Base-by-base conservation (phyloP, 2,329 filamentous ascomycete genomes). In the Podosphaera xanthii region DNA sequence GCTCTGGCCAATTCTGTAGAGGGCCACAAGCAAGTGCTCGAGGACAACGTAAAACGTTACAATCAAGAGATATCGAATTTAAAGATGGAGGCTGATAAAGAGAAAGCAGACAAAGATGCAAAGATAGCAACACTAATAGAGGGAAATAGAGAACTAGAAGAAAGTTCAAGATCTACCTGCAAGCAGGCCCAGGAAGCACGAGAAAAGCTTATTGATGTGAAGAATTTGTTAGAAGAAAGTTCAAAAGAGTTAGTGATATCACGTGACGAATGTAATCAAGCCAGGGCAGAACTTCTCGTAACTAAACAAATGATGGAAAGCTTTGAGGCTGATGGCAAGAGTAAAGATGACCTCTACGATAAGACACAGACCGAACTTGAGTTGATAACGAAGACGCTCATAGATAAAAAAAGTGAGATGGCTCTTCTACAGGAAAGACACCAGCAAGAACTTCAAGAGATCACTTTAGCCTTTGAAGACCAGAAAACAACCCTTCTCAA, bases 401-500 rank as follows among this genome's bases (percentile, higher is more conserved):
- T 65, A 67, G 55, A 65, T 66, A 34, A 52, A 38, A 52, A 53
- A 7, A 14, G 1, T 31, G 57, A 58, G 30, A 53, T 52, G 38
- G n/a, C 12, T 30, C 46, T 33, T 30, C 46, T 58, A 4, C 33
- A 65, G 48, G 67, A 70, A 56, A 67, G 69, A 33, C 70, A 74
- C 12, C 74, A 78, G 61, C 74, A 77, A 63, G 77, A 80, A 66
- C 73, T 84, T 63, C 73, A 77, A 67, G 75, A 75, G 61, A 69
- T 83, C 59, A 79, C 79, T 1, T 72, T 77, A 62, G 80, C 83
- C 63, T 82, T 81, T 63, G 77, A 83, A 67, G 22, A 22, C 22
- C 22, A 22, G 22, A 22, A 22, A 22, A 22, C 22, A 22, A 22
- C 22, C 22, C 22, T 22, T 22, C 22, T 22, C 22, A 22, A 22